Percentiles rank a stretch among this genome's conserved stretches.
Evolutionary conservation across 345 rosid species (phyloP).

Genomic region (Melaleuca alternifolia): DNA sequence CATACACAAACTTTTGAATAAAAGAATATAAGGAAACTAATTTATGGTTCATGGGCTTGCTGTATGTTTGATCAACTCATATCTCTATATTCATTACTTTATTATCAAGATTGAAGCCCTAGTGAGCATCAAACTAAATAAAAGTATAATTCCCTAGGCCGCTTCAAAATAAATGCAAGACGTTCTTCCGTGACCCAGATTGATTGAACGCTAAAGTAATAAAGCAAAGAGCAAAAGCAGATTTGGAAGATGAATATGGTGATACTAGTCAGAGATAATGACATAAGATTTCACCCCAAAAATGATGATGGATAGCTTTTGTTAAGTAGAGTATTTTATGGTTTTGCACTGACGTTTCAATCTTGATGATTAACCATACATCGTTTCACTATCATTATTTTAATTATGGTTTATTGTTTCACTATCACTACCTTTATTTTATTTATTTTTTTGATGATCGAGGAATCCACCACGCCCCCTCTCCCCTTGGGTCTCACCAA

Average conservation of each 20-base stretch:
- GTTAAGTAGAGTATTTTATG: neutral
- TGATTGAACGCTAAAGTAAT: neutral
- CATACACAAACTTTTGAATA: neutral
- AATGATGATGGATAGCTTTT: neutral
- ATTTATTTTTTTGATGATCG: too few relatives aligned
- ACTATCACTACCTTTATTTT: too few relatives aligned
- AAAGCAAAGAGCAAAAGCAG: neutral
- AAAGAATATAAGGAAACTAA: neutral
- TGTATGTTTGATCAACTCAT: rapidly evolving
- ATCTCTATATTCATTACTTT: neutral
- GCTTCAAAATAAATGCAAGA: neutral
- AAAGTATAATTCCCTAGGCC: neutral
- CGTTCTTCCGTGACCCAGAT: neutral
- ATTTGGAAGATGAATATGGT: neutral
- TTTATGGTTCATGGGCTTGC: neutral
- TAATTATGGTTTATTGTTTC: too few relatives aligned
- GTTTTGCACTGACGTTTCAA: neutral
- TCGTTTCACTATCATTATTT: too few relatives aligned
- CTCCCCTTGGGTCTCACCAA: too few relatives aligned
- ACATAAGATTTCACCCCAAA: neutral
- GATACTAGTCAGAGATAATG: neutral
- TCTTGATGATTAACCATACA: neutral
- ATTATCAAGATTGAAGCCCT: neutral
- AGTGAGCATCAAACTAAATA: neutral
- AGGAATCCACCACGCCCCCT: too few relatives aligned